Evolutionary conservation across 768 basidiomycete species (phyloP), one percentile per base, ranked within the genome.

Genomic region (Pleurotus ostreatus): DNA sequence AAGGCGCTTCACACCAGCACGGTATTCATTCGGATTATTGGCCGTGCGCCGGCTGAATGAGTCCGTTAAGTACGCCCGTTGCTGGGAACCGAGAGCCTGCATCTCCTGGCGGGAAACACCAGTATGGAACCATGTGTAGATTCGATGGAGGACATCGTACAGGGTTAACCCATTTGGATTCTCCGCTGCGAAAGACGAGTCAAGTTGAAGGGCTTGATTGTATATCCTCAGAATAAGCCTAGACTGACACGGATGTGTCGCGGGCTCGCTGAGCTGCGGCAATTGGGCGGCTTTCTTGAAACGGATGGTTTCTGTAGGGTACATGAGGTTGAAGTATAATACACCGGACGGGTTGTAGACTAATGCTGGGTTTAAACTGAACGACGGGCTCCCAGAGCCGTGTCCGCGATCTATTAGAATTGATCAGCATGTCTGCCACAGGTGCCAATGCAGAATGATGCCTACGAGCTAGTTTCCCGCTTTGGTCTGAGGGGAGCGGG

Each of bases 81-180:
- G 44, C 23, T 47, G 49, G 22, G 55, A 26, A 1, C 57, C 45
- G 40, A 60, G 56, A 9, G 55, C 38, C 20, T 41, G n/a, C 45
- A 56, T 62, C 57, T 61, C 63, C 20, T 55, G 55, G 49, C 54
- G 56, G 39, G 55, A 55, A 12, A 63, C 53, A 20, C 39, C 46
- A 30, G 30, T 40, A 37, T 62, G 59, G 20, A 63, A 57, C 22
- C 52, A 47, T 30, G 46, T 49, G 48, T 62, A 56, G 23, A 63
- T 49, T 15, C 49, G 57, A 18, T 23, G 45, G 12, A 61, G 57
- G 23, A 63, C 59, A 54, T 62, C 57, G 43, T 51, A 44, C 15
- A 63, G 39, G 18, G 63, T 63, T 26, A 63, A 58, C 11, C 63
- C 63, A 22, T 51, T 57, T 15, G 57, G 59, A 38, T 61, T 63